Evolutionary conservation across 2,329 filamentous ascomycete species (phyloP).

Genomic region (Aciculosporium take): DNA sequence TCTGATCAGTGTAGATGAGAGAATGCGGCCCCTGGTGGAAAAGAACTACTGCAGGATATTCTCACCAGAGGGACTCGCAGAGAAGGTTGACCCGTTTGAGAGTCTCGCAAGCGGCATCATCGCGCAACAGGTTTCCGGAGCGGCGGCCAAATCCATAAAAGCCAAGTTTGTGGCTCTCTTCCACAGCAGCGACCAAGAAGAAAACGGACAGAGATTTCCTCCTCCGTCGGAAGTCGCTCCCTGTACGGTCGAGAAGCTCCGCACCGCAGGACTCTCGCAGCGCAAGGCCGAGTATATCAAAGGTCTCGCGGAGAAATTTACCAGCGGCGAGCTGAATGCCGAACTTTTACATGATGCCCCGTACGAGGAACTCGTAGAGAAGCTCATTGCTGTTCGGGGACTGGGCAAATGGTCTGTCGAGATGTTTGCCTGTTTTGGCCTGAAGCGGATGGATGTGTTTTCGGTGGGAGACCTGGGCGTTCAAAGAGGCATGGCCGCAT

Average conservation of each 20-base stretch:
- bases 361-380: slow-evolving; percentile 76
- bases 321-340: slow-evolving; percentile 57
- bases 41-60: slow-evolving; percentile 67
- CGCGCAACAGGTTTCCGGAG: slow-evolving; percentile 89
- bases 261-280: slow-evolving; percentile 78
- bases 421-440: slow-evolving; percentile 95
- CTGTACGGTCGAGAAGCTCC: slow-evolving; percentile 50
- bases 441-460: slow-evolving; percentile 91
- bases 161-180: slow-evolving; percentile 71
- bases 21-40: slow-evolving; percentile 57
- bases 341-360: slow-evolving; percentile 61
- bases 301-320: slow-evolving; percentile 73
- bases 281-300: slow-evolving; percentile 92
- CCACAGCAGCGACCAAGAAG: slow-evolving; percentile 22
- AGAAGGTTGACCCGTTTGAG: slow-evolving; percentile 79
- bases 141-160: slow-evolving; percentile 81
- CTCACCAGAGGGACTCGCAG: slow-evolving; percentile 65
- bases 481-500: slow-evolving; percentile 85
- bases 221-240: slow-evolving; percentile 57
- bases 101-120: slow-evolving; percentile 78
- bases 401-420: slow-evolving; percentile 85
- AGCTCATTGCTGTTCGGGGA: slow-evolving; percentile 72
- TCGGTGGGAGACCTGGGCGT: slow-evolving; percentile 85
- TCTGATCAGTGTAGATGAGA: slow-evolving; percentile 57
- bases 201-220: slow-evolving; percentile 44